A percentile compares a stretch with the other conserved stretches of the same genome.
phyloP scores from a whole-genome alignment of 2,329 filamentous ascomycete species.

The Waltergamsia citrina region DNA sequence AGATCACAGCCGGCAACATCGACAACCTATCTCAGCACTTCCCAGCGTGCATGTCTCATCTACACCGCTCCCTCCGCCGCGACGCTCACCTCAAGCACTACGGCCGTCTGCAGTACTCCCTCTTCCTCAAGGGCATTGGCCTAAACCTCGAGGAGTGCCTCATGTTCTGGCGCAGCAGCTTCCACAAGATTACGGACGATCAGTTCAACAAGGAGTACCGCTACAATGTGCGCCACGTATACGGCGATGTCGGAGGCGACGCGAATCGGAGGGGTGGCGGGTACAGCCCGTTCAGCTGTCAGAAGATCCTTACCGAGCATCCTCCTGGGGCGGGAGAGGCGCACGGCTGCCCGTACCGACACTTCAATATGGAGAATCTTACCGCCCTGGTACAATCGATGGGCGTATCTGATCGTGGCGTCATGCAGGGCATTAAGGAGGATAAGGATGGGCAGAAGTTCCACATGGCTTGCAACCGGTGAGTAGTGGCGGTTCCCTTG shows the following conservation, averaged over 20 bases:
- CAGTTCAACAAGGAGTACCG: slow-evolving; percentile 96
- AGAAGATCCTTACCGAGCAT: slow-evolving; percentile 88
- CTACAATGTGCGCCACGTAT: slow-evolving; percentile 92
- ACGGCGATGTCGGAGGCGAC: slow-evolving; percentile 93
- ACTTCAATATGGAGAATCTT: slow-evolving; percentile 85
- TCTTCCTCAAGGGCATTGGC: slow-evolving; percentile 95
- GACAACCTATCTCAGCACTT: slow-evolving; percentile 75
- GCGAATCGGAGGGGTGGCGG: slow-evolving; percentile 76
- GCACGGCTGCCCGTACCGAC: slow-evolving; percentile 94
- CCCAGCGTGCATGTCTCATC: slow-evolving; percentile 86
- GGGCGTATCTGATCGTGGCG: slow-evolving; percentile 68
- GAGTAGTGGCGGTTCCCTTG: slow-evolving; percentile 16
- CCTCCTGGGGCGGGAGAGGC: slow-evolving; percentile 78
- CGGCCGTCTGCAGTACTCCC: slow-evolving; percentile 84
- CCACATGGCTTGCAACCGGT: slow-evolving; percentile 92
- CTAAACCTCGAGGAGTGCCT: slow-evolving; percentile 86
- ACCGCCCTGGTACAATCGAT: slow-evolving; percentile 64
- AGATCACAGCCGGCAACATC: slow-evolving; percentile 70
- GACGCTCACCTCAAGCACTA: slow-evolving; percentile 90
- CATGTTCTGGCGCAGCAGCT: slow-evolving; percentile 80
- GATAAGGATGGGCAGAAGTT: slow-evolving; percentile 84
- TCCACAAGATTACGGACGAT: slow-evolving; percentile 84
- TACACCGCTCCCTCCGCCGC: slow-evolving; percentile 77
- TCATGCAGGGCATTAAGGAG: slow-evolving; percentile 74
- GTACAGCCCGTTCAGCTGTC: slow-evolving; percentile 87